phyloP scores from a whole-genome alignment of 352 stramenopile species.

The Phytopythium aichiense region DNA sequence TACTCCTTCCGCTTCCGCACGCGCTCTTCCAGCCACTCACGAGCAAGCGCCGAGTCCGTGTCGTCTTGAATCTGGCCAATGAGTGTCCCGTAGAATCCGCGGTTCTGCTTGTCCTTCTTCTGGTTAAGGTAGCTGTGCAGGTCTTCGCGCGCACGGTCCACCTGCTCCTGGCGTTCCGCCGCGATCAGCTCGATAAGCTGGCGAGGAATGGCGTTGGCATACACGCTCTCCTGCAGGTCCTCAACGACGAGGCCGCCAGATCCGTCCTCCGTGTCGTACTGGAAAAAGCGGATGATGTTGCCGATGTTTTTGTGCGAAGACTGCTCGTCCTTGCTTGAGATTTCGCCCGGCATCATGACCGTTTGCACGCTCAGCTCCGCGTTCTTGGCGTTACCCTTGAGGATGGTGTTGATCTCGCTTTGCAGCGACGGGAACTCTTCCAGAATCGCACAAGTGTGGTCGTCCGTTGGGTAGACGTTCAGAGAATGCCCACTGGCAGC shows the following conservation, averaged over 20 bases:
- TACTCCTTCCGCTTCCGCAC: slow-evolving; percentile 81
- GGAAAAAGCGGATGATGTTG: slow-evolving; percentile 88
- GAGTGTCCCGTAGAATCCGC: slow-evolving; percentile 82
- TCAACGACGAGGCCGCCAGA: slow-evolving; percentile 79
- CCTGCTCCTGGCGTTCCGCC: slow-evolving; percentile 72
- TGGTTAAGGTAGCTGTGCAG: slow-evolving; percentile 76
- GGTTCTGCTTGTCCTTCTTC: slow-evolving; percentile 83
- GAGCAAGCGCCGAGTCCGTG: slow-evolving; percentile 63
- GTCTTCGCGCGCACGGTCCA: slow-evolving; percentile 75
- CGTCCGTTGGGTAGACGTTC: slow-evolving; percentile 74
- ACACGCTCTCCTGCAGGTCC: slow-evolving; percentile 75
- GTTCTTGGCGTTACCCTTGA: slow-evolving; percentile 71
- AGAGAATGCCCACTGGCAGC: slow-evolving; percentile 73
- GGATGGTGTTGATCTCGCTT: slow-evolving; percentile 61
- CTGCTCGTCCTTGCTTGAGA: slow-evolving; percentile 61
- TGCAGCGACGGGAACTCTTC: slow-evolving; percentile 65
- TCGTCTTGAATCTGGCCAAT: slow-evolving; percentile 88
- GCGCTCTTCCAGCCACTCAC: slow-evolving; percentile 78
- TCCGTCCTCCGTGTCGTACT: slow-evolving; percentile 83
- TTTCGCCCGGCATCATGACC: slow-evolving; percentile 84
- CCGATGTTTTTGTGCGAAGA: slow-evolving; percentile 84
- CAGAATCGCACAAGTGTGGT: slow-evolving; percentile 70
- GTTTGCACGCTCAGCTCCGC: slow-evolving; percentile 83
- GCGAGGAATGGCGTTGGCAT: slow-evolving; percentile 75
- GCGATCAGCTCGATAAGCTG: slow-evolving; percentile 80